Conservation (phyloP, 2,329 filamentous ascomycete species). For the Trichoderma asperellum region DNA sequence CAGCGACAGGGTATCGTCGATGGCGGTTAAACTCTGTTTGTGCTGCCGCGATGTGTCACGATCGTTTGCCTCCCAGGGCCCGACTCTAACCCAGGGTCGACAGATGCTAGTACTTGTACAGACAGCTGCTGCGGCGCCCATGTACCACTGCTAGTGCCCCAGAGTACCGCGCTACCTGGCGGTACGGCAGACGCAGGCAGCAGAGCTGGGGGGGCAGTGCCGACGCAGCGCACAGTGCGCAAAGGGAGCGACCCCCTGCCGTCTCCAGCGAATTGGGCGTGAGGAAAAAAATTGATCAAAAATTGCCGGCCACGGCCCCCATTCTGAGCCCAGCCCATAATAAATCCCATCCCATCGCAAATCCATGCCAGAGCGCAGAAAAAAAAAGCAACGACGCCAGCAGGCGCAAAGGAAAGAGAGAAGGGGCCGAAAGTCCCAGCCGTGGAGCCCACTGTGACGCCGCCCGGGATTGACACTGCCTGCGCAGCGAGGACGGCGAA, state of each 20-base stretch:
- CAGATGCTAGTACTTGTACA: not conserved
- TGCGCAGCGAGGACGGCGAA: not conserved
- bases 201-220: slow-evolving; percentile 23
- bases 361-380: slow-evolving; percentile 4
- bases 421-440: not conserved
- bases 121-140: not conserved
- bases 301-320: slow-evolving; percentile 2
- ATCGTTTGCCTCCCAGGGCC: not conserved
- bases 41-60: not conserved
- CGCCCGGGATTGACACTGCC: not conserved
- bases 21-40: not conserved
- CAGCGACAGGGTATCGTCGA: not conserved
- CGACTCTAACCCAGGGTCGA: not conserved
- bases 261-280: not conserved
- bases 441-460: not conserved
- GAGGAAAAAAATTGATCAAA: slow-evolving; percentile 1
- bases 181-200: slow-evolving; percentile 6
- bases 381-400: not conserved
- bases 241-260: slow-evolving; percentile 7
- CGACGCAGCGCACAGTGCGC: slow-evolving; percentile 5
- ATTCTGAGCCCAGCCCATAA: slow-evolving; percentile 16
- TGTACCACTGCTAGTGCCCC: not conserved
- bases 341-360: slow-evolving; percentile 20
- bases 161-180: not conserved
- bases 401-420: not conserved